Evolutionary conservation across 1,139 yeast species (phyloP).

Genomic region (Saccharomyces hybrid): DNA sequence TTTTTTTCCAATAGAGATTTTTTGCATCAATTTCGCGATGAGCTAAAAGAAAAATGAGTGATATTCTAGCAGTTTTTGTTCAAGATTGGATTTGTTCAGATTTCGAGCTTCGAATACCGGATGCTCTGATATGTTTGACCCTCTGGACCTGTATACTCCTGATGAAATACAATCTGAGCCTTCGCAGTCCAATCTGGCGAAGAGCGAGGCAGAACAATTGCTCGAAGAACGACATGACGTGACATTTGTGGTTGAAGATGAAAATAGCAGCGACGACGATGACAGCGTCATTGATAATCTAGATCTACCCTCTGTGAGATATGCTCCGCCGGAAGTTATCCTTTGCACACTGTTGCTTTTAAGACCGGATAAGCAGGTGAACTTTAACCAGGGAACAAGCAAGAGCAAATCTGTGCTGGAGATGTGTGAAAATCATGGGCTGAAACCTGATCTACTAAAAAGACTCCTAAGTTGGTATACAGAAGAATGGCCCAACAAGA

Average conservation of each 20-base stretch:
- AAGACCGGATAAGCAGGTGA: constrained; percentile 45
- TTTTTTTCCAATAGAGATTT: neutral
- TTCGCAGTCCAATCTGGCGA: neutral
- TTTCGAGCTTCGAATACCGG: neutral
- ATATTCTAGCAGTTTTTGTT: neutral
- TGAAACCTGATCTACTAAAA: constrained; percentile 4
- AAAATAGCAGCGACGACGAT: constrained; percentile 19
- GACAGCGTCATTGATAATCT: constrained; percentile 45
- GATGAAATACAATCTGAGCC: constrained; percentile 3
- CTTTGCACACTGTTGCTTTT: constrained; percentile 42
- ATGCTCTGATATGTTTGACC: constrained; percentile 30
- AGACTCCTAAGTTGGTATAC: constrained; percentile 39
- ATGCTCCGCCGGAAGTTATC: constrained; percentile 47
- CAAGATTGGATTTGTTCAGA: neutral
- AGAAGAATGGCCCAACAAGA: constrained; percentile 34
- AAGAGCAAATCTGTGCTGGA: constrained; percentile 3
- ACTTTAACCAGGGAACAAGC: constrained; percentile 37
- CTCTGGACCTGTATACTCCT: constrained; percentile 32
- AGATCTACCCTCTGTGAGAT: constrained; percentile 54
- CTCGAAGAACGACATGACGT: neutral
- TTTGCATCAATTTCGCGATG: neutral
- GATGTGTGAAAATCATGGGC: constrained; percentile 1
- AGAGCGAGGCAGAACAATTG: neutral
- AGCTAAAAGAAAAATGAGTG: constrained; percentile 1
- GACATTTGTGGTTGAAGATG: neutral